These are phyloP conservation scores for Melastoma candidum DNA, from an alignment of 441 rosid genomes.

Conservation along the genomic window DNA sequence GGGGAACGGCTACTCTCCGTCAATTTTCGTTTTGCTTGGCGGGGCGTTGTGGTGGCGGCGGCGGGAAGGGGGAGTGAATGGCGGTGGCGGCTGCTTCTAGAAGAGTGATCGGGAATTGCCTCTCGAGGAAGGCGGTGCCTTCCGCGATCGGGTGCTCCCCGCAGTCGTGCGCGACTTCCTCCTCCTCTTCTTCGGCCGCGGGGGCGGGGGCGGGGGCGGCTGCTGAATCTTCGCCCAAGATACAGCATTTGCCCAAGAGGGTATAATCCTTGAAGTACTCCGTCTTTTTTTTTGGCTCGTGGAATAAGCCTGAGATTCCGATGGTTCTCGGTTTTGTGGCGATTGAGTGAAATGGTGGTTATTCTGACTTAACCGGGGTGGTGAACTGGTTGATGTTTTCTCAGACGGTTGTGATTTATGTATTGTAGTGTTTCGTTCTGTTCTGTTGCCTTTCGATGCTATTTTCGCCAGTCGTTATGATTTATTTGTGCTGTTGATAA, in stretches of 20 bases:
- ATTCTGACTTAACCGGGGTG: no score
- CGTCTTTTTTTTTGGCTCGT: background rate
- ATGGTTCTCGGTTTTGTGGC: background rate
- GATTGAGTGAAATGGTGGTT: no score
- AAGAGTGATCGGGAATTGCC: constrained; percentile 33
- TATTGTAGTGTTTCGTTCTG: no score
- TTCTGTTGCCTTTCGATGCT: no score
- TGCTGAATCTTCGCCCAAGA: constrained; percentile 36
- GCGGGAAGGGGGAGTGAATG: no score
- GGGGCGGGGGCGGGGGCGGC: constrained; percentile 13
- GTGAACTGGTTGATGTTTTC: no score
- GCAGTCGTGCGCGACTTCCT: constrained; percentile 32
- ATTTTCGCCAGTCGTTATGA: no score
- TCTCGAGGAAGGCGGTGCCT: constrained; percentile 30
- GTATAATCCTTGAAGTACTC: constrained; percentile 22
- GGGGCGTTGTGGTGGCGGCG: no score
- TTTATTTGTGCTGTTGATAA: no score
- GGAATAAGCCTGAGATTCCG: background rate
- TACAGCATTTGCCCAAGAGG: constrained; percentile 72
- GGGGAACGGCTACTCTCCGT: no score
- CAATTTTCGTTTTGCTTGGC: no score
- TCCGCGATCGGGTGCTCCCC: constrained; percentile 34
- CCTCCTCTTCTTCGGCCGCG: constrained; percentile 7
- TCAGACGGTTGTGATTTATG: no score
- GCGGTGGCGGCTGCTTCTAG: constrained; percentile 42